Conservation (phyloP, 176 grass and related monocot species). For the Melocanna baccifera region DNA sequence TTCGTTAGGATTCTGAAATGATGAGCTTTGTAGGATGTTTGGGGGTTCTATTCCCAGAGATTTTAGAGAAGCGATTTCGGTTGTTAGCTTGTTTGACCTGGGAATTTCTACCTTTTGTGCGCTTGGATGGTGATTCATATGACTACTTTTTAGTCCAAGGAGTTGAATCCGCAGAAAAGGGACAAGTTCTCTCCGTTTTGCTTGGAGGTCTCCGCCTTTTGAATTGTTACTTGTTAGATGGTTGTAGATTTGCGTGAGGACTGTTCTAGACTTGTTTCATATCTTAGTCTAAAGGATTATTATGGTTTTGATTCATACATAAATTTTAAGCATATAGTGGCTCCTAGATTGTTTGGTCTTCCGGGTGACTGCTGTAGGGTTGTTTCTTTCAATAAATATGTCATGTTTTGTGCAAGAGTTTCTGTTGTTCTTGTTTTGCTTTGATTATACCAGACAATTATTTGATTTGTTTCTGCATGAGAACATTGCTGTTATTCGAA, state of each 20-base stretch:
- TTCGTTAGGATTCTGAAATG: not conserved
- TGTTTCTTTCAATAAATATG: not conserved
- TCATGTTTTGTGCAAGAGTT: not conserved
- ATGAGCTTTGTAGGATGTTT: not conserved
- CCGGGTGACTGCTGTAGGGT: not conserved
- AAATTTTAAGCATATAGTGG: not conserved
- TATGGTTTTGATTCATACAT: not conserved
- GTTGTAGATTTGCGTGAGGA: not conserved
- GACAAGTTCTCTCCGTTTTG: not conserved
- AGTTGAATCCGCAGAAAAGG: not conserved
- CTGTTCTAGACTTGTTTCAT: not conserved
- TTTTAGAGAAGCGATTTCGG: not conserved
- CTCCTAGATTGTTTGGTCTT: not conserved
- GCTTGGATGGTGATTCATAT: not conserved
- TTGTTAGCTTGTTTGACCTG: not conserved
- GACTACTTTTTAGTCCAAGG: constrained; percentile 5
- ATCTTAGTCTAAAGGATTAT: not conserved
- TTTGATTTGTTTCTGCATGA: not conserved
- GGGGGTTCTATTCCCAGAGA: not conserved
- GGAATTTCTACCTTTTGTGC: not conserved
- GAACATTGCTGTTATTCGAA: not conserved
- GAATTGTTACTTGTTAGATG: not conserved
- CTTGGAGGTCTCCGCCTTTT: not conserved
- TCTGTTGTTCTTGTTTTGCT: not conserved
- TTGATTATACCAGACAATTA: not conserved